These are phyloP conservation scores for Ramichloridium luteum DNA, from an alignment of 2,329 filamentous ascomycete species.

Conservation along the genomic window DNA sequence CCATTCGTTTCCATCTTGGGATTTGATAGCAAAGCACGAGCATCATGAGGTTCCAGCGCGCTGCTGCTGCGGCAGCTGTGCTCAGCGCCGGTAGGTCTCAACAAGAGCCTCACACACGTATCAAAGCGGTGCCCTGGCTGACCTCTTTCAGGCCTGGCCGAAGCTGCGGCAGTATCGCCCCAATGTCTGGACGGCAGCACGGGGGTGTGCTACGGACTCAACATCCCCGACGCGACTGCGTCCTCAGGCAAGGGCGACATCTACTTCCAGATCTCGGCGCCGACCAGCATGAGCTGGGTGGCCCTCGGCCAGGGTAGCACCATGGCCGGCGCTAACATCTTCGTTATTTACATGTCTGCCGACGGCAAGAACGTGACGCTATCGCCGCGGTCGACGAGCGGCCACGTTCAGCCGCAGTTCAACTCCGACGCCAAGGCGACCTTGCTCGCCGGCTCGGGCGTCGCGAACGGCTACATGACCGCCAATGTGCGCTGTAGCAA, in stretches of 20 bases:
- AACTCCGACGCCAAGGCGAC: constrained; percentile 34
- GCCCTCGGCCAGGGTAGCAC: constrained; percentile 42
- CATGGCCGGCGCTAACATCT: constrained; percentile 47
- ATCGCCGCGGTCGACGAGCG: constrained; percentile 38
- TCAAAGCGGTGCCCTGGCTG: too few species aligned
- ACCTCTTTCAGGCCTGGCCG: too few species aligned
- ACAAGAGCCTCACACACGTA: too few species aligned
- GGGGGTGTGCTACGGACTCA: constrained; percentile 38
- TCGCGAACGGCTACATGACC: constrained; percentile 40
- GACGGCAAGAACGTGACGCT: constrained; percentile 44
- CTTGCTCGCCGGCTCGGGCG: constrained; percentile 42
- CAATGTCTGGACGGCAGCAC: too few species aligned
- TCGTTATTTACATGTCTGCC: constrained; percentile 44
- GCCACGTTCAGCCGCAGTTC: constrained; percentile 32
- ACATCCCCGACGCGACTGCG: constrained; percentile 42
- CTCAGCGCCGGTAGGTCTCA: too few species aligned
- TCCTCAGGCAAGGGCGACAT: constrained; percentile 42
- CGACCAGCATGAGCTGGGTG: constrained; percentile 42
- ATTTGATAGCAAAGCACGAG: too few species aligned
- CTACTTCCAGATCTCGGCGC: constrained; percentile 45
- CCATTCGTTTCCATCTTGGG: too few species aligned
- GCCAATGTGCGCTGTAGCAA: constrained; percentile 45
- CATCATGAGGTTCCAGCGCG: too few species aligned
- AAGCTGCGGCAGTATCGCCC: too few species aligned
- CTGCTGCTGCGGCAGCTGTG: too few species aligned